Percentiles rank a stretch among this genome's conserved stretches.
These are phyloP conservation scores for Biscogniauxia mediterranea DNA, from an alignment of 2,329 filamentous ascomycete genomes.

Conservation along the genomic window DNA sequence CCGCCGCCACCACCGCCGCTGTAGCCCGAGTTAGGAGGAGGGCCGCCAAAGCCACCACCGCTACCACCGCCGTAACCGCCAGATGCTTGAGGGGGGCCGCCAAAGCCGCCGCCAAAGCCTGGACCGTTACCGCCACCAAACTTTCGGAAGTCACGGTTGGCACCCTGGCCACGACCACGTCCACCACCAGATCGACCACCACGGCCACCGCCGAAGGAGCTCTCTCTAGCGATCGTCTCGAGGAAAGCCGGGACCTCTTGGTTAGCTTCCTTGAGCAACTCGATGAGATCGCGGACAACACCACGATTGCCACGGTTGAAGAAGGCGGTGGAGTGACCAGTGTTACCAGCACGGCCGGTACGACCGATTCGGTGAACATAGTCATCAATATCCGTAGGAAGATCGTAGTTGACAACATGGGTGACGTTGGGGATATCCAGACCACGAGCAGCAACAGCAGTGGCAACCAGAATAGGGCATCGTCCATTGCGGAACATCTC, in stretches of 20 bases:
- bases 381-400: slow-evolving; percentile 98
- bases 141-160: slow-evolving; percentile 90
- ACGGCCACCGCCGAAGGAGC: slow-evolving; percentile 71
- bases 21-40: slow-evolving; percentile 24
- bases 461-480: slow-evolving; percentile 95
- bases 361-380: slow-evolving; percentile 99
- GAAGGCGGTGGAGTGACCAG: slow-evolving; percentile 96
- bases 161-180: slow-evolving; percentile 66
- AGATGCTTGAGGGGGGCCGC: slow-evolving; percentile 39
- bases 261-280: slow-evolving; percentile 98
- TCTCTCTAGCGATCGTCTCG: slow-evolving; percentile 95
- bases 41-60: slow-evolving; percentile 41
- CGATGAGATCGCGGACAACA: slow-evolving; percentile 92
- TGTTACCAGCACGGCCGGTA: slow-evolving; percentile 99
- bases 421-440: slow-evolving; percentile 95
- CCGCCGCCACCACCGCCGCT: slow-evolving; percentile 39
- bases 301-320: slow-evolving; percentile 99
- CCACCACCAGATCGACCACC: slow-evolving; percentile 64
- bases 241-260: slow-evolving; percentile 93
- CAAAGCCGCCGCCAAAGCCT: slow-evolving; percentile 39
- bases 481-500: slow-evolving; percentile 97
- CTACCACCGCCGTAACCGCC: slow-evolving; percentile 44
- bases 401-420: slow-evolving; percentile 98
- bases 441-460: slow-evolving; percentile 87
- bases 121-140: slow-evolving; percentile 59